Evolutionary conservation across 371 early-diverging fungal genomes (phyloP).

Genomic region (Mucor mucedo): DNA sequence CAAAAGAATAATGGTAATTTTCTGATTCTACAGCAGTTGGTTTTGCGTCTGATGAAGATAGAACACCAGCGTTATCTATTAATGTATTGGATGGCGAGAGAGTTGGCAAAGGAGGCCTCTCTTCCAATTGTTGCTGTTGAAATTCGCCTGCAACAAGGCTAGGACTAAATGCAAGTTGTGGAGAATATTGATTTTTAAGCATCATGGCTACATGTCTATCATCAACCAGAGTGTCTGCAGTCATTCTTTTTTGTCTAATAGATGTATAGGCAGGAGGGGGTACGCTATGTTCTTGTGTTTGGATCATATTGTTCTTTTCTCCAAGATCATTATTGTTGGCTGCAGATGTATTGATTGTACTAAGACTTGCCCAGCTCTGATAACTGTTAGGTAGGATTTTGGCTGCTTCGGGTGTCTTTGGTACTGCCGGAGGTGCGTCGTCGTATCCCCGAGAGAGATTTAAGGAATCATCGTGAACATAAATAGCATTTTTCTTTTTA

Average conservation of each 20-base stretch:
- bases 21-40: background rate
- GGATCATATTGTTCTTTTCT: background rate
- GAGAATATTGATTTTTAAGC: conserved; percentile 32
- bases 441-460: background rate
- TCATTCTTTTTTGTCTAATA: conserved; percentile 19
- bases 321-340: background rate
- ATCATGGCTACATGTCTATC: conserved; percentile 2
- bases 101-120: background rate
- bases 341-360: conserved; percentile 8
- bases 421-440: background rate
- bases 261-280: conserved; percentile 27
- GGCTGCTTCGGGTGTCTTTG: background rate
- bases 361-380: conserved; percentile 15
- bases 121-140: conserved; percentile 14
- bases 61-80: conserved; percentile 21
- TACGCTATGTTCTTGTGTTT: background rate
- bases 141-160: conserved; percentile 30
- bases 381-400: background rate
- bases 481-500: background rate
- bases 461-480: background rate
- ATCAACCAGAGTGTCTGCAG: conserved; percentile 25
- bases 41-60: background rate
- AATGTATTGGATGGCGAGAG: conserved; percentile 27
- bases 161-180: conserved; percentile 36
- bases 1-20: background rate